A percentile compares a stretch with the other conserved stretches of the same genome.
Conservation (phyloP, 2,329 filamentous ascomycete genomes). For the Tolypocladium nubicola region DNA sequence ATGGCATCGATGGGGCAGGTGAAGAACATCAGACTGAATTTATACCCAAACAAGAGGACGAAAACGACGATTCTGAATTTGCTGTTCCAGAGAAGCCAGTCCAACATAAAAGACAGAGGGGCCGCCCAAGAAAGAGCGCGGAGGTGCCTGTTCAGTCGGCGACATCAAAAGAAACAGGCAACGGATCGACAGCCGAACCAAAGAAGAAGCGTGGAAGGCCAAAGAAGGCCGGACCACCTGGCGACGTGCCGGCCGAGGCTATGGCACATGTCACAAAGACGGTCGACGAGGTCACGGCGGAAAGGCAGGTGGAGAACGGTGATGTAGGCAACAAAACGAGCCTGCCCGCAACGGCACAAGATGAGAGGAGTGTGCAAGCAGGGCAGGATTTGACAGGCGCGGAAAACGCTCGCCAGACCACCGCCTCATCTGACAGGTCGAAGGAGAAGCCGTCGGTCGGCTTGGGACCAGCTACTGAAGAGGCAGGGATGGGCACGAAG, state of each 20-base stretch:
- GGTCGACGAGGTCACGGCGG: background rate
- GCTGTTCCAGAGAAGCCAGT: slow-evolving; percentile 3
- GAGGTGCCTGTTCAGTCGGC: slow-evolving; percentile 3
- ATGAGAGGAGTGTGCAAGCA: too few relatives aligned
- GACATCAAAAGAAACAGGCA: slow-evolving; percentile 3
- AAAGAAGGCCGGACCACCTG: slow-evolving; percentile 17
- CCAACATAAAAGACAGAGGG: slow-evolving; percentile 18
- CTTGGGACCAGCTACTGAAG: background rate
- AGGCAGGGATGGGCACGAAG: slow-evolving; percentile 1
- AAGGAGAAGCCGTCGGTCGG: background rate
- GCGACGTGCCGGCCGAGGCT: background rate
- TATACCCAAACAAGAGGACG: background rate
- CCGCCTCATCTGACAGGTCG: background rate
- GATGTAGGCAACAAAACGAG: background rate
- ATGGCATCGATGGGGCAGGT: background rate
- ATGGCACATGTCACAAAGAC: background rate
- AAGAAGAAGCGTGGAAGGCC: slow-evolving; percentile 32
- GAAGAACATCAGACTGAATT: background rate
- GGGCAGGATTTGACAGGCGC: background rate
- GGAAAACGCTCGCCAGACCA: background rate
- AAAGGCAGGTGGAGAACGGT: background rate
- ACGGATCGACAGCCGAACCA: background rate
- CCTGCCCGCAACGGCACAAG: background rate
- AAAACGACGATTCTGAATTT: slow-evolving; percentile 8
- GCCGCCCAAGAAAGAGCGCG: slow-evolving; percentile 19